Conservation (phyloP, 2,329 filamentous ascomycete species). For the Thermothelomyces thermophilus region DNA sequence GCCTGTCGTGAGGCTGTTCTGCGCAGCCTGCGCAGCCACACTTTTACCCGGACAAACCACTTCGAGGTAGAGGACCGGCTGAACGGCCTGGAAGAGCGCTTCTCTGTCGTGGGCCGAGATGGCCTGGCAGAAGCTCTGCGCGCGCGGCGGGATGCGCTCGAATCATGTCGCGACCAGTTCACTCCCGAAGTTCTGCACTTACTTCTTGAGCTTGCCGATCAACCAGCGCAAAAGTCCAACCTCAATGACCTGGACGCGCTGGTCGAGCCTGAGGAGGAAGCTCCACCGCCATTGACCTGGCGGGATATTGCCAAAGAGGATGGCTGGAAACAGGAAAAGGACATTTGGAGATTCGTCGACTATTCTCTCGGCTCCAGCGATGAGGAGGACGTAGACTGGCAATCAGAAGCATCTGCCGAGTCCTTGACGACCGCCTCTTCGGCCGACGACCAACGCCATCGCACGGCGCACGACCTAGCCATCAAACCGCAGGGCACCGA, state of each 20-base stretch:
- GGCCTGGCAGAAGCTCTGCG: slow-evolving; percentile 66
- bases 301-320: slow-evolving; percentile 71
- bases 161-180: slow-evolving; percentile 48
- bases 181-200: slow-evolving; percentile 74
- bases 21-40: slow-evolving; percentile 47
- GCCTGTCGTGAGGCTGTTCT: slow-evolving; percentile 43
- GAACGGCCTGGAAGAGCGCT: slow-evolving; percentile 76
- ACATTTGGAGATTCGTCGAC: slow-evolving; percentile 65
- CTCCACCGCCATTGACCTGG: slow-evolving; percentile 59
- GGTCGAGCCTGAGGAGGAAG: slow-evolving; percentile 37
- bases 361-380: slow-evolving; percentile 63
- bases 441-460: slow-evolving; percentile 19
- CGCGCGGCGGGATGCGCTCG: slow-evolving; percentile 27
- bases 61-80: slow-evolving; percentile 63
- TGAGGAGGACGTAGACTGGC: slow-evolving; percentile 38
- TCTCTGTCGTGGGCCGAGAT: slow-evolving; percentile 72
- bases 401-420: slow-evolving; percentile 30
- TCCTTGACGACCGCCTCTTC: slow-evolving; percentile 35
- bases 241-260: slow-evolving; percentile 57
- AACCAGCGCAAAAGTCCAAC: slow-evolving; percentile 64
- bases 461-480: slow-evolving; percentile 18
- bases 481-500: slow-evolving; percentile 28
- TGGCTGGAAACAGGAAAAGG: slow-evolving; percentile 59
- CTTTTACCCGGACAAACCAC: slow-evolving; percentile 62
- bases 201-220: slow-evolving; percentile 73